phyloP scores from a whole-genome alignment of 352 stramenopile species.

The Blastocystis sp. region DNA sequence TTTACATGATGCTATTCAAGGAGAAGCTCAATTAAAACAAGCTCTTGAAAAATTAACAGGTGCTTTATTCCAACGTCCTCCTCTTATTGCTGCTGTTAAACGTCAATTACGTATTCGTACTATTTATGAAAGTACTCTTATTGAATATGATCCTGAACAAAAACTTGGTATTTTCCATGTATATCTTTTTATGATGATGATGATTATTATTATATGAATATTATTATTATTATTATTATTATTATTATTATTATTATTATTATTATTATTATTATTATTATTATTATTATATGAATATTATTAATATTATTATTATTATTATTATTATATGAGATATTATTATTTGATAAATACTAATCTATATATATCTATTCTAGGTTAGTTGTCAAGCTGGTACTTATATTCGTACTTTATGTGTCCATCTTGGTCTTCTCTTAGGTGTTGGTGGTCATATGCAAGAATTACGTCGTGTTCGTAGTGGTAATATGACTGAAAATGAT shows the following conservation, averaged over 20 bases:
- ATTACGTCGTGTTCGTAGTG: conserved; percentile 80
- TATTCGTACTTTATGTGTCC: conserved; percentile 95
- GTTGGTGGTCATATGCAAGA: conserved; percentile 99
- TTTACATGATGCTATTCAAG: conserved; percentile 79
- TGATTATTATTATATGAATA: no score
- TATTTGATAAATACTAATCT: no score
- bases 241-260: no score
- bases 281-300: no score
- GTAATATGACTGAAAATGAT: conserved; percentile 79
- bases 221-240: no score
- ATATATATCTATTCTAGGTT: no score
- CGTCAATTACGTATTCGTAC: conserved; percentile 93
- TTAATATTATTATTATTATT: no score
- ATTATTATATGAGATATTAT: no score
- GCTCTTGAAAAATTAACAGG: conserved; percentile 95
- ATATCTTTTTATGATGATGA: conserved; percentile 54
- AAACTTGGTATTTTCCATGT: conserved; percentile 89
- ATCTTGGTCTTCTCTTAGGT: conserved; percentile 84
- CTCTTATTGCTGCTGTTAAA: conserved; percentile 97
- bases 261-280: no score
- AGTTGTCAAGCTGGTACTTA: conserved; percentile 88
- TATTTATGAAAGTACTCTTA: conserved; percentile 95
- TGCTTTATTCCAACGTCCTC: conserved; percentile 94
- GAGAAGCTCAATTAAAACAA: conserved; percentile 65
- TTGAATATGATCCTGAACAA: conserved; percentile 90